Evolutionary conservation across 495 filamentous ascomycete species (phyloP).

Genomic region (Hypoxylon crocopeplum): DNA sequence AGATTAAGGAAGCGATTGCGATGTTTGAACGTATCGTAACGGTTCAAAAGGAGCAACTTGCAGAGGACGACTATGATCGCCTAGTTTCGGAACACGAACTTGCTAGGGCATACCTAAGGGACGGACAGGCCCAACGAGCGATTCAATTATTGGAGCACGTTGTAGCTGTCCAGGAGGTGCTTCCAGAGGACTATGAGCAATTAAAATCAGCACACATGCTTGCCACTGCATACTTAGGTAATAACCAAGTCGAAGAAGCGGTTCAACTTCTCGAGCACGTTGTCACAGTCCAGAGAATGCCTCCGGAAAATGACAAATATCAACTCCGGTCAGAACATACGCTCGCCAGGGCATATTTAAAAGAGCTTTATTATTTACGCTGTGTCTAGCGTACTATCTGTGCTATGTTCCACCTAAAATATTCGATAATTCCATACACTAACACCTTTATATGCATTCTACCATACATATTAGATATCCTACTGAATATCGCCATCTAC

Average conservation of each 20-base stretch:
- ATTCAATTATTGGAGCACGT: slow-evolving; percentile 27
- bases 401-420: too few relatives aligned
- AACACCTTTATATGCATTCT: too few relatives aligned
- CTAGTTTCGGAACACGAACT: background rate
- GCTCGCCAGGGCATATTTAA: slow-evolving; percentile 42
- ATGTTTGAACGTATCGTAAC: slow-evolving; percentile 24
- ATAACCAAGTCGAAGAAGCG: slow-evolving; percentile 41
- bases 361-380: too few relatives aligned
- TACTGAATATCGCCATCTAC: too few relatives aligned
- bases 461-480: too few relatives aligned
- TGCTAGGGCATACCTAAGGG: background rate
- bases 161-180: slow-evolving; percentile 23
- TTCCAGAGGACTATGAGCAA: slow-evolving; percentile 35
- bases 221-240: slow-evolving; percentile 30
- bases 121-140: background rate
- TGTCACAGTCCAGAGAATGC: slow-evolving; percentile 5
- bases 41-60: slow-evolving; percentile 6
- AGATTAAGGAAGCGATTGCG: background rate
- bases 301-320: too few relatives aligned
- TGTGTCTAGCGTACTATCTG: too few relatives aligned
- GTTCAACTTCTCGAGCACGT: slow-evolving; percentile 16
- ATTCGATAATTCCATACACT: too few relatives aligned
- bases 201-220: slow-evolving; percentile 42
- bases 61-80: background rate
- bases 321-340: slow-evolving; percentile 33